A percentile compares a stretch with the other conserved stretches of the same genome.
phyloP scores from a whole-genome alignment of 768 basidiomycete genomes.

The Tylopilus vinaceipallidus region DNA sequence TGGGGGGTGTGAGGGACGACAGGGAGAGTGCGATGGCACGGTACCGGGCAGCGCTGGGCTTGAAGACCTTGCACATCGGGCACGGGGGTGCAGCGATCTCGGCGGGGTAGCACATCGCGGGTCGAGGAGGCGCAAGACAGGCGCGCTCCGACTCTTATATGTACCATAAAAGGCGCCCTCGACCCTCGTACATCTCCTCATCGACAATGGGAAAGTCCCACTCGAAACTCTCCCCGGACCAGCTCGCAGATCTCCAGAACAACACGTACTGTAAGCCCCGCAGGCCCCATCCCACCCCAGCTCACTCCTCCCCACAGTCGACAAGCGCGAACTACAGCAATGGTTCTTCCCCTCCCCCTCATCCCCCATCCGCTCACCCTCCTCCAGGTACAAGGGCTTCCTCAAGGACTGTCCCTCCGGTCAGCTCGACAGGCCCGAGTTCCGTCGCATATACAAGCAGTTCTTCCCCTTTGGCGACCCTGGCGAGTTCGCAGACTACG shows the following conservation, averaged over 20 bases:
- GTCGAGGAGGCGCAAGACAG: background rate
- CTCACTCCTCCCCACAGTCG: slow-evolving; percentile 53
- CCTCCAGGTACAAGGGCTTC: slow-evolving; percentile 94
- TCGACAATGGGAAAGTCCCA: slow-evolving; percentile 94
- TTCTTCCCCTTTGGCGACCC: slow-evolving; percentile 99
- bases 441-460: slow-evolving; percentile 97
- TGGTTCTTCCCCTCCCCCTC: slow-evolving; percentile 50
- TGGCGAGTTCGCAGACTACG: slow-evolving; percentile 93
- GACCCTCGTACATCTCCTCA: slow-evolving; percentile 15
- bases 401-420: slow-evolving; percentile 98
- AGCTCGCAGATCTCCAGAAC: slow-evolving; percentile 94
- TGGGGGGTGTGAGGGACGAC: slow-evolving; percentile 21
- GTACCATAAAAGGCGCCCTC: slow-evolving; percentile 25
- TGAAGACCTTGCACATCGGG: slow-evolving; percentile 85
- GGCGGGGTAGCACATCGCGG: slow-evolving; percentile 67
- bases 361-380: slow-evolving; percentile 9
- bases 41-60: slow-evolving; percentile 56
- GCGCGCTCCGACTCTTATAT: too few relatives aligned
- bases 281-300: background rate
- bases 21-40: slow-evolving; percentile 11
- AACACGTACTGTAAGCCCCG: slow-evolving; percentile 87
- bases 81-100: slow-evolving; percentile 68
- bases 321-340: slow-evolving; percentile 96
- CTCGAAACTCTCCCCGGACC: slow-evolving; percentile 91
- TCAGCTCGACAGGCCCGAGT: slow-evolving; percentile 92